Conservation (phyloP, 441 rosid genomes). For the Populus hybrid region DNA sequence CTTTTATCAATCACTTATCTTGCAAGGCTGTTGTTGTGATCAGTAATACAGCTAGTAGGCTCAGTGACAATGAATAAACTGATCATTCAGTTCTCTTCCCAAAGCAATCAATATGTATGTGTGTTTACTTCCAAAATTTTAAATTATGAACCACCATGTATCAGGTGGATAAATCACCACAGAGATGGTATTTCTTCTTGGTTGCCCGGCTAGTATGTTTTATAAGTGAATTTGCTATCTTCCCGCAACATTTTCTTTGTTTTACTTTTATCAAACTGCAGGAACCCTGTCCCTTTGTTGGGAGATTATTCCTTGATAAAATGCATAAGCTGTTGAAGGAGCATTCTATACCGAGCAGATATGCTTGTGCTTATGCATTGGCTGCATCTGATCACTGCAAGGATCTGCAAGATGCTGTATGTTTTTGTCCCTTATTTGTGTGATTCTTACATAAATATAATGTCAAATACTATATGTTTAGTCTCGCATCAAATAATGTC, state of each 20-base stretch:
- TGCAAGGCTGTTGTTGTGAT: not conserved
- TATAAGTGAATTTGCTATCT: not conserved
- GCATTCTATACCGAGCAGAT: constrained; percentile 66
- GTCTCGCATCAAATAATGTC: constrained; percentile 15
- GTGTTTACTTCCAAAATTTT: too few relatives aligned
- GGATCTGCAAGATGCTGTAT: constrained; percentile 73
- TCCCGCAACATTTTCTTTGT: not conserved
- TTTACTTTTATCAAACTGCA: constrained; percentile 30
- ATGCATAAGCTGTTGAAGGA: constrained; percentile 59
- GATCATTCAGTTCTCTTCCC: too few relatives aligned
- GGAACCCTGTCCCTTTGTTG: constrained; percentile 58
- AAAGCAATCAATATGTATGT: too few relatives aligned
- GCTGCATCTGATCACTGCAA: constrained; percentile 46
- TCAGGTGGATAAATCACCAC: not conserved
- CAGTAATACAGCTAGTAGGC: not conserved
- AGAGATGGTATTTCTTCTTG: not conserved
- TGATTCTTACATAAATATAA: not conserved
- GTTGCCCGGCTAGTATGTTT: not conserved
- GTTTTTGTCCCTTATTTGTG: constrained; percentile 24
- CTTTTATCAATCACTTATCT: not conserved
- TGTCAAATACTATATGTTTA: not conserved
- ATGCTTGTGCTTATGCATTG: constrained; percentile 84
- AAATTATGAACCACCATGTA: too few relatives aligned
- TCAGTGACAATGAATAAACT: not conserved
- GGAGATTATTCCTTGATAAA: constrained; percentile 65